phyloP scores from a whole-genome alignment of 2,329 filamentous ascomycete species.

The Kalmusia sp. region DNA sequence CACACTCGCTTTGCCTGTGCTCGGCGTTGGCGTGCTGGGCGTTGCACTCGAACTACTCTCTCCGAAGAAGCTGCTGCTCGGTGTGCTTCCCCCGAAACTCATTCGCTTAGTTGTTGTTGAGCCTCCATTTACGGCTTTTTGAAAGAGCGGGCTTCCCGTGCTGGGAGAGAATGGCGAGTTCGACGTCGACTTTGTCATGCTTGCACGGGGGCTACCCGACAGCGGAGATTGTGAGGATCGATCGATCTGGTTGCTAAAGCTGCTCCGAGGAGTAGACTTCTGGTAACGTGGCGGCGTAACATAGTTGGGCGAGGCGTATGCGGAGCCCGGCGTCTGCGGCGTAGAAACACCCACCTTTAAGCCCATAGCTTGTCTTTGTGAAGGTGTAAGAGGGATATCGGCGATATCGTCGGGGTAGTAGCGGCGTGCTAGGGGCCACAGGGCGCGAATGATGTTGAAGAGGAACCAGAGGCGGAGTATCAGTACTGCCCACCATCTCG shows the following conservation, averaged over 20 bases:
- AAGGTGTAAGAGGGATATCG: conserved; percentile 91
- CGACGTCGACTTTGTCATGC: conserved; percentile 31
- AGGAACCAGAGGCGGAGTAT: conserved; percentile 61
- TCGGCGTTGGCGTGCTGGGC: conserved; percentile 73
- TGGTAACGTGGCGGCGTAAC: conserved; percentile 88
- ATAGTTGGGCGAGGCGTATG: conserved; percentile 60
- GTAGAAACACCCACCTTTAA: conserved; percentile 69
- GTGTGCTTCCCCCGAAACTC: conserved; percentile 62
- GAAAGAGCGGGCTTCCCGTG: conserved; percentile 64
- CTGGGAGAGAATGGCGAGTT: conserved; percentile 59
- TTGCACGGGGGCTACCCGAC: conserved; percentile 59
- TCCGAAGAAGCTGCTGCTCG: conserved; percentile 52
- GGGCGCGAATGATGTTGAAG: conserved; percentile 72
- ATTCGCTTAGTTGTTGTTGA: conserved; percentile 62
- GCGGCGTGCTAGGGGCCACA: conserved; percentile 74
- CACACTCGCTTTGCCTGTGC: conserved; percentile 67
- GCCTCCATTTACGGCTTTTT: conserved; percentile 67
- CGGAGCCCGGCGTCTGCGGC: conserved; percentile 69
- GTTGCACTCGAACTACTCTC: conserved; percentile 49
- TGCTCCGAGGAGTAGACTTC: conserved; percentile 72
- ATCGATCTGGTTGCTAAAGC: conserved; percentile 57
- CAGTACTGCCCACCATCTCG: conserved; percentile 48
- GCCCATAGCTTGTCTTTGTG: conserved; percentile 83
- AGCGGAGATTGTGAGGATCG: conserved; percentile 60
- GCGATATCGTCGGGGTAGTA: conserved; percentile 71